Conservation (phyloP, 129 eudicot genomes). For the Centella asiatica region DNA sequence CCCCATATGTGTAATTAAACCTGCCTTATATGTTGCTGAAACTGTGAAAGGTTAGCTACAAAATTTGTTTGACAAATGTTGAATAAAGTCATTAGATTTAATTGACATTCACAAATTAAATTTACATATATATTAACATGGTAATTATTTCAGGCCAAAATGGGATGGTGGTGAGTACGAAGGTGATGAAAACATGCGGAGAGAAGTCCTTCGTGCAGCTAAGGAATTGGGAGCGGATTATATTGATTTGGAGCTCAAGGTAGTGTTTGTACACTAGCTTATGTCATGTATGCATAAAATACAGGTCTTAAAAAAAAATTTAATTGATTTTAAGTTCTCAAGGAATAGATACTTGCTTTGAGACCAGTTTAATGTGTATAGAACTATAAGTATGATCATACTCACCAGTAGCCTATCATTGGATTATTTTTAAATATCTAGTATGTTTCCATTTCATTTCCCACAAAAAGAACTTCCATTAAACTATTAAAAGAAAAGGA, state of each 20-base stretch:
- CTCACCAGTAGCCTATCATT: not conserved
- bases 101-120: no score
- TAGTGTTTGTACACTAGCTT: conserved; percentile 2
- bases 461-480: not conserved
- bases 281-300: not conserved
- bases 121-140: not conserved
- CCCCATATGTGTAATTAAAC: no score
- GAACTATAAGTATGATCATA: no score
- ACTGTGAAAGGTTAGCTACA: no score
- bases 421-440: no score
- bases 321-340: conserved; percentile 49
- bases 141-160: conserved; percentile 35
- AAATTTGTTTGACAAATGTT: no score
- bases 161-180: conserved; percentile 50
- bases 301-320: conserved; percentile 34
- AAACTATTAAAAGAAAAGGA: no score
- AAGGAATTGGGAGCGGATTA: conserved; percentile 78
- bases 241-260: conserved; percentile 72
- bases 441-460: not conserved
- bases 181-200: conserved; percentile 39
- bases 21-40: no score
- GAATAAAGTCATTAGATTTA: no score
- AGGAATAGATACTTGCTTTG: not conserved
- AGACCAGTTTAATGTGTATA: not conserved
- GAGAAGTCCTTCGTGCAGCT: conserved; percentile 56